Evolutionary conservation across 805 yeast genomes (phyloP).

Genomic region (Ascoidea asiatica): DNA sequence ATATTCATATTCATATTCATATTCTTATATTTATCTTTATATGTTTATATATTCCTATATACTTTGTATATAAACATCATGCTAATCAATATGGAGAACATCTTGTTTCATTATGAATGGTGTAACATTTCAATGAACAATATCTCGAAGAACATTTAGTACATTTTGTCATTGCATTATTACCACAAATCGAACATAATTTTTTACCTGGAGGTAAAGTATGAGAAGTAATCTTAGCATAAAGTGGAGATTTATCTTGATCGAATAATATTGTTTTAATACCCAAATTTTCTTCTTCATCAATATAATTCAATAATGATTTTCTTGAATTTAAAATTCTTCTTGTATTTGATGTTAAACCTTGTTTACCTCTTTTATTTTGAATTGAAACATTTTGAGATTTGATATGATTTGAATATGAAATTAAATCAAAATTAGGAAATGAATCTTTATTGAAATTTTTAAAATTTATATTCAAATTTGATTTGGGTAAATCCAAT

Average conservation of each 20-base stretch:
- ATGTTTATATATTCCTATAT: background rate
- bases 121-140: slow-evolving; percentile 8
- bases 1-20: no score
- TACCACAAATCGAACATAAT: slow-evolving; percentile 10
- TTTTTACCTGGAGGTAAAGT: slow-evolving; percentile 10
- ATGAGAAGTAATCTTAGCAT: background rate
- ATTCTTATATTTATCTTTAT: no score
- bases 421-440: slow-evolving; percentile 10
- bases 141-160: slow-evolving; percentile 8
- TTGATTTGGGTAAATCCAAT: slow-evolving; percentile 9
- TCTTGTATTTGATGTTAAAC: slow-evolving; percentile 8
- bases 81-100: slow-evolving; percentile 9
- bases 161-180: slow-evolving; percentile 9
- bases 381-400: background rate
- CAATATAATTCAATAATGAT: slow-evolving; percentile 45
- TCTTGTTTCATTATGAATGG: slow-evolving; percentile 9
- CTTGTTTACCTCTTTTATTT: slow-evolving; percentile 3
- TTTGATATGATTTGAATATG: slow-evolving; percentile 6
- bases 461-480: slow-evolving; percentile 7
- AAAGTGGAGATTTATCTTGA: slow-evolving; percentile 2
- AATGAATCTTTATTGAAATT: slow-evolving; percentile 5
- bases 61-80: no score
- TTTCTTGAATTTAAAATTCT: slow-evolving; percentile 10
- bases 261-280: slow-evolving; percentile 19
- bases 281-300: slow-evolving; percentile 44